Evolutionary conservation across 208 protist genomes (phyloP), one percentile per base, ranked within the genome.

Genomic region (Plasmodiophora brassicae): DNA sequence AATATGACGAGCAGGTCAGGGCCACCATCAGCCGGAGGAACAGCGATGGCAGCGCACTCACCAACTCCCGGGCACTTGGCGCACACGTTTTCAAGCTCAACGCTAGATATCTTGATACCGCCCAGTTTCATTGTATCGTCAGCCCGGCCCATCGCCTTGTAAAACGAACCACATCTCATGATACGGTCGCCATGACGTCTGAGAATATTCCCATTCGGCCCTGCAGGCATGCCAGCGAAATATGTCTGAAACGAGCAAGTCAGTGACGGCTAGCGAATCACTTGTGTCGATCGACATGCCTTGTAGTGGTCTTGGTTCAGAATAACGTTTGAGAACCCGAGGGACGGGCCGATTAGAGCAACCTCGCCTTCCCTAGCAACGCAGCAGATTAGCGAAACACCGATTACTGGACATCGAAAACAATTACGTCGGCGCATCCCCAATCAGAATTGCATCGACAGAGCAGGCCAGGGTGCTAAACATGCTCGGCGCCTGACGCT

Each of bases 61-160:
- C 28, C n/a, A 57, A 86, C 46, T 14, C 10, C 25, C 20, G 5
- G 14, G n/a, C 50, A 65, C 5, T 38, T 54, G 5, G 28, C 5
- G 28, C 45, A 53, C 10, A 86, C 84, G 43, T 86, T 86, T 57
- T 86, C 84, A 8, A 86, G 84, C 50, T 65, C 35, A 86, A 86
- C 84, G 28, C 84, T 86, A 8, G 46, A 71, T 5, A 86, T 36
- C n/a, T 86, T 86, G 28, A 86, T 86, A 5, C 84, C 84, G n/a
- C 84, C 84, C 5, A 86, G 50, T 44, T 86, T 86, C 84, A 86
- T 86, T 5, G 84, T 86, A 36, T 86, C 84, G n/a, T 86, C 84
- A 28, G 50, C 84, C 1, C 84, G 5, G 20, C 84, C 84, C 84
- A 86, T 71, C 20, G 45, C 46, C 14, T 44, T 25, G n/a, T 86